Evolutionary conservation across 1,284 basidiomycete species (phyloP), one percentile per base, ranked within the genome.

Genomic region (Stereum hirsutum): DNA sequence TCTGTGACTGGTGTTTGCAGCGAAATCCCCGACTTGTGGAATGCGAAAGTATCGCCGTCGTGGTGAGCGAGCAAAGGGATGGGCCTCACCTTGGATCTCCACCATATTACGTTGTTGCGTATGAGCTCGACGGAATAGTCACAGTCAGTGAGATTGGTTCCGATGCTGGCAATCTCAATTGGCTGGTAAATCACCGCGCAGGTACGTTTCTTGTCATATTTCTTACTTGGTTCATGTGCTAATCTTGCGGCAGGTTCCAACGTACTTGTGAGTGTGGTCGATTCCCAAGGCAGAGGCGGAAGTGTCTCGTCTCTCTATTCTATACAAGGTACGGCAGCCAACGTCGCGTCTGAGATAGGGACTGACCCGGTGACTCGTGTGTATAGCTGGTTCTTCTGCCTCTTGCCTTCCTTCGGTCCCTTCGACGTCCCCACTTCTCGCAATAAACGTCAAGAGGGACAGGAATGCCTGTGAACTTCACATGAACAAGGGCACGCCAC

Each of bases 81-180:
- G 30, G 17, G 26, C 39, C 51, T 0, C 39, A 37, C 14, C 24
- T 53, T 20, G 69, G 65, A 0, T 53, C 58, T 1, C 62, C 71
- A 3, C 73, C 72, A 1, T 78, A 68, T 49, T 74, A 69, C 52
- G 67, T 77, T 65, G 59, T 71, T 25, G 67, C 71, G 0, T 66
- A 69, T 43, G 64, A 65, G 27, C 43, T 60, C 6, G 60, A 60
- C 4, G 68, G 69, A 4, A 60, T 65, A 4, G 66, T 72, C 0
- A 64, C 61, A 10, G 66, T 64, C 8, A 57, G 58, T 2, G 46
- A 57, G 12, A 57, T 74, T 28, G 74, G 72, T 15, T 54, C 52
- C 5, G 60, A 70, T 39, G 57, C 58, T 11, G 52, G 46, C 24
- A 58, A 62, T 23, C 49, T 76, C 26, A 57, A 46, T 4, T 77